A percentile compares a stretch with the other conserved stretches of the same genome.
These are phyloP conservation scores for Manihot esculenta DNA, from an alignment of 441 rosid species.

Conservation along the genomic window DNA sequence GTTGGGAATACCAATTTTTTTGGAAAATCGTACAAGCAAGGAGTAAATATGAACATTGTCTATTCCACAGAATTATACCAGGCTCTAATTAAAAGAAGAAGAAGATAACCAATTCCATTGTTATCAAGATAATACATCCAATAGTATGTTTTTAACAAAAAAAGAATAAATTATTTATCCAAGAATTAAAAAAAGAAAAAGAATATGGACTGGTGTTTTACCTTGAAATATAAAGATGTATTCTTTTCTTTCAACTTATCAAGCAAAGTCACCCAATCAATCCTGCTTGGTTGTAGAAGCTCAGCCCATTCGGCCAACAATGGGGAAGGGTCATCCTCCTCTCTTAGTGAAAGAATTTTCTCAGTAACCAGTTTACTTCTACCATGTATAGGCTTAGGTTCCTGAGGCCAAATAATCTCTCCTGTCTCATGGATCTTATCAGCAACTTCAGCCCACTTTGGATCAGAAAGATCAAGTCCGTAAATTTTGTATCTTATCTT, in stretches of 20 bases:
- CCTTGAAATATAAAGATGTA: constrained; percentile 54
- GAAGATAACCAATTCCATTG: neutral
- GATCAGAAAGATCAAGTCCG: constrained; percentile 84
- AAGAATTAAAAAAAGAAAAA: neutral
- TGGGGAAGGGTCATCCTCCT: constrained; percentile 64
- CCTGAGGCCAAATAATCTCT: constrained; percentile 57
- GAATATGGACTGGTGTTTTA: constrained; percentile 23
- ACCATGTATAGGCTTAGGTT: constrained; percentile 73
- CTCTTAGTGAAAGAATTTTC: constrained; percentile 59
- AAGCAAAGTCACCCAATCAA: constrained; percentile 78
- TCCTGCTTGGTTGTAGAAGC: constrained; percentile 67
- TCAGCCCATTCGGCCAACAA: constrained; percentile 72
- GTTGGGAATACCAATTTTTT: too few relatives aligned
- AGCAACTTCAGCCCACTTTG: constrained; percentile 66
- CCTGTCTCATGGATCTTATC: constrained; percentile 61
- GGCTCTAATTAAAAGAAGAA: neutral
- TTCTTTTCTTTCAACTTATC: constrained; percentile 57
- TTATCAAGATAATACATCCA: neutral
- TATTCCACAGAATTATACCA: neutral
- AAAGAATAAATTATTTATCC: neutral
- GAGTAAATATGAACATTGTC: neutral
- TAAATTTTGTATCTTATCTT: constrained; percentile 79
- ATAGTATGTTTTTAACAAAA: neutral
- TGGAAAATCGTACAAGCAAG: neutral
- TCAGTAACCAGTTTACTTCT: constrained; percentile 63